These are phyloP conservation scores for Leccinellum rugosiceps DNA, from an alignment of 768 basidiomycete species.

Conservation along the genomic window DNA sequence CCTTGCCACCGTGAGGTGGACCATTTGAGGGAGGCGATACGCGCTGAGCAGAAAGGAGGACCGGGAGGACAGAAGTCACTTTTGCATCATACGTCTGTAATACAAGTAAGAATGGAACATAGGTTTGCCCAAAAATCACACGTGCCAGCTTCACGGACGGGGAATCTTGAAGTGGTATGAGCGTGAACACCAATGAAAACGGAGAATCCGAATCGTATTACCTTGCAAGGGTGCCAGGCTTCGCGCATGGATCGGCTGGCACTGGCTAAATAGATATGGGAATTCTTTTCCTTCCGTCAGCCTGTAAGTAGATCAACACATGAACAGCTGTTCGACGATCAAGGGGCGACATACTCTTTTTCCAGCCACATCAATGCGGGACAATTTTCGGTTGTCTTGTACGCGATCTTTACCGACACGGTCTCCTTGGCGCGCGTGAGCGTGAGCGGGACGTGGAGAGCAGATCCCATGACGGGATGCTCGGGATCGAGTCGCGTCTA, in stretches of 20 bases:
- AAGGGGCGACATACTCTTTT: constrained; percentile 51
- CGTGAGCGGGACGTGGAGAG: constrained; percentile 60
- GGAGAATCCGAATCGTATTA: constrained; percentile 12
- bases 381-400: constrained; percentile 69
- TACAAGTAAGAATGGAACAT: neutral
- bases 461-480: constrained; percentile 75
- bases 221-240: constrained; percentile 79
- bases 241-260: constrained; percentile 88
- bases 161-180: constrained; percentile 49
- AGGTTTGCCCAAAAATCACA: neutral
- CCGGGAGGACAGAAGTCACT: constrained; percentile 77
- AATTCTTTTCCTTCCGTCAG: constrained; percentile 84
- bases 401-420: constrained; percentile 51
- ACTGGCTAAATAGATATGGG: constrained; percentile 90
- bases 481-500: constrained; percentile 55
- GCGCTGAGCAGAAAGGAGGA: constrained; percentile 81
- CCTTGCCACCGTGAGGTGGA: constrained; percentile 68
- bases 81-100: constrained; percentile 77
- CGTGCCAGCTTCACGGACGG: constrained; percentile 82
- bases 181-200: neutral
- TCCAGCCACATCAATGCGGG: constrained; percentile 87
- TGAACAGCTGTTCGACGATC: neutral
- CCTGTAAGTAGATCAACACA: constrained; percentile 32
- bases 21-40: constrained; percentile 71
- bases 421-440: constrained; percentile 33